Percentiles rank a stretch among this genome's conserved stretches.
phyloP scores from a whole-genome alignment of 139 green algal genomes.

The Tetradesmus lagerheimii region DNA sequence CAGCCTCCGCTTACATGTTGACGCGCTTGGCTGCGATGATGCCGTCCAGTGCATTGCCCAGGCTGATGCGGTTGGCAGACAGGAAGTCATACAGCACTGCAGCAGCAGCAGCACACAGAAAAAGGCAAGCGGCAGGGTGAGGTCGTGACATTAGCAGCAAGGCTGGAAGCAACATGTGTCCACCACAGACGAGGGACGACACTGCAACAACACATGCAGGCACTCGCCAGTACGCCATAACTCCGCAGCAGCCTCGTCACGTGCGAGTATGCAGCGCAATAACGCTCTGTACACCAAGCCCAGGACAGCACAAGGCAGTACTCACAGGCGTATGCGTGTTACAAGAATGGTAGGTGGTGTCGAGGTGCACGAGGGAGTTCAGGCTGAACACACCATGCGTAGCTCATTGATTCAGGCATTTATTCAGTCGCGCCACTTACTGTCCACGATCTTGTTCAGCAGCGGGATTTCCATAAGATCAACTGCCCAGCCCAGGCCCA shows the following conservation, averaged over 20 bases:
- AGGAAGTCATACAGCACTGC: slow-evolving; percentile 77
- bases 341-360: no score
- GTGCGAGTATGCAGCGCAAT: no score
- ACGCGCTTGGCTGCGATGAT: slow-evolving; percentile 70
- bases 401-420: no score
- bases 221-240: no score
- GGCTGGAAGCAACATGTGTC: background rate
- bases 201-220: background rate
- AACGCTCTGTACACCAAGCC: no score
- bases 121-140: background rate
- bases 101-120: slow-evolving; percentile 18
- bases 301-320: no score
- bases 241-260: no score
- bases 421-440: background rate
- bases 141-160: background rate
- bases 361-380: no score
- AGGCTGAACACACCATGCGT: no score
- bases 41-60: slow-evolving; percentile 57
- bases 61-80: slow-evolving; percentile 69
- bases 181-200: no score
- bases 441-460: slow-evolving; percentile 54
- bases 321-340: no score
- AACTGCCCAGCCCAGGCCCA: slow-evolving; percentile 81
- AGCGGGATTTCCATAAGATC: slow-evolving; percentile 72
- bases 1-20: slow-evolving; percentile 34